phyloP scores from a whole-genome alignment of 805 yeast species.

The Pichia cephalocereana region DNA sequence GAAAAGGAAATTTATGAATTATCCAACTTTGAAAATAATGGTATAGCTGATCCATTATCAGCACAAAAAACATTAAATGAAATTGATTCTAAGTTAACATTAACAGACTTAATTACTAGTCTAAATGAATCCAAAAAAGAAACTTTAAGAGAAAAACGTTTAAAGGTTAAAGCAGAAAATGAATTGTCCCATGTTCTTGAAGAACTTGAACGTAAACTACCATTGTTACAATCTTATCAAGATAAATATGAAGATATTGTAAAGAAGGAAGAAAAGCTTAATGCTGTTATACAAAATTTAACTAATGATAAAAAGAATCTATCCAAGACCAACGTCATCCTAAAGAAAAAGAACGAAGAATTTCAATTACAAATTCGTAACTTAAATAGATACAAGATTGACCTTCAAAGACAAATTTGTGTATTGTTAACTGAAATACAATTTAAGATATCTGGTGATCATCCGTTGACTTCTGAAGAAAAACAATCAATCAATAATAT shows the following conservation, averaged over 20 bases:
- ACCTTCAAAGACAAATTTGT: constrained; percentile 78
- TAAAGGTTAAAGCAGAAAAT: constrained; percentile 58
- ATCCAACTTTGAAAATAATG: constrained; percentile 10
- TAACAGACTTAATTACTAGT: constrained; percentile 59
- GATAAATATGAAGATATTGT: constrained; percentile 49
- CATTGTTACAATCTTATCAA: constrained; percentile 60
- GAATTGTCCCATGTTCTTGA: constrained; percentile 64
- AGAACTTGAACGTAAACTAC: constrained; percentile 73
- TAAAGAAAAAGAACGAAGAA: constrained; percentile 29
- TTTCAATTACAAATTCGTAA: constrained; percentile 37
- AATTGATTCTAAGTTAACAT: constrained; percentile 39
- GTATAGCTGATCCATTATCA: constrained; percentile 23
- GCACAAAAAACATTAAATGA: constrained; percentile 45
- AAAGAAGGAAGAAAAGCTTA: constrained; percentile 44
- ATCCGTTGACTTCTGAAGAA: constrained; percentile 59
- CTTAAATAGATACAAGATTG: constrained; percentile 51
- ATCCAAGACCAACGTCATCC: constrained; percentile 13
- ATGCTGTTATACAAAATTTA: constrained; percentile 45
- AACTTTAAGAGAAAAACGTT: constrained; percentile 57
- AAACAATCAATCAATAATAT: constrained; percentile 52
- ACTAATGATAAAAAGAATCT: constrained; percentile 32
- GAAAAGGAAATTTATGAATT: constrained; percentile 38
- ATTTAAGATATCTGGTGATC: constrained; percentile 44
- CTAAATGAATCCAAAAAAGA: constrained; percentile 56
- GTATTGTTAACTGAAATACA: constrained; percentile 58